Evolutionary conservation across 352 stramenopile genomes (phyloP).

Genomic region (Pythium utonaiense): DNA sequence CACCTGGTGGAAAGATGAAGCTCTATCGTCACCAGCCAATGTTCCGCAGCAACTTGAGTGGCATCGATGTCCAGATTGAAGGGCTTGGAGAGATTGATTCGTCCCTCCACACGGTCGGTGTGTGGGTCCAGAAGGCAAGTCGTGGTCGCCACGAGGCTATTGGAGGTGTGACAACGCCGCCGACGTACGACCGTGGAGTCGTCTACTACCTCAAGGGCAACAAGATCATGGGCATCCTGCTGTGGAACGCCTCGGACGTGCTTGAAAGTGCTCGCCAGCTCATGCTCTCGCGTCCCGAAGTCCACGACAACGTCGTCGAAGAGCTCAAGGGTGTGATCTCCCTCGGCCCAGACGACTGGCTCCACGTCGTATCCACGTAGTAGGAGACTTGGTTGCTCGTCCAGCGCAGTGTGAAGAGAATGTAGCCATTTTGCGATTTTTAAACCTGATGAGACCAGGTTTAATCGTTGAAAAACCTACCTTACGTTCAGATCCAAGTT

Average conservation of each 20-base stretch:
- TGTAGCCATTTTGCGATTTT: no score
- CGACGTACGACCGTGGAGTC: conserved; percentile 71
- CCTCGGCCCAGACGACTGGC: conserved; percentile 86
- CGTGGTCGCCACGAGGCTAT: background rate
- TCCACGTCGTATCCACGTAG: conserved; percentile 46
- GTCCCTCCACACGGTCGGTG: conserved; percentile 64
- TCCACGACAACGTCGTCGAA: conserved; percentile 68
- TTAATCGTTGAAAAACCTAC: no score
- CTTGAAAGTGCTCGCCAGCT: conserved; percentile 84
- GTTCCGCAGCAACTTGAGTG: conserved; percentile 77
- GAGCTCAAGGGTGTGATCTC: conserved; percentile 82
- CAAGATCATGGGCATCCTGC: conserved; percentile 87
- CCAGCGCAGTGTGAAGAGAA: background rate
- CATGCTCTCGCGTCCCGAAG: conserved; percentile 64
- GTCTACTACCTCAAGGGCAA: conserved; percentile 91
- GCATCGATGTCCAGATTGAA: conserved; percentile 76
- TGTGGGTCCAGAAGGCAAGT: conserved; percentile 69
- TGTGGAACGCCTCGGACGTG: conserved; percentile 88
- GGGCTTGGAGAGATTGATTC: conserved; percentile 85
- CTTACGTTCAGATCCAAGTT: no score
- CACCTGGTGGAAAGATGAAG: conserved; percentile 54
- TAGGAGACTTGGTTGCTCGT: no score
- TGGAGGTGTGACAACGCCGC: background rate
- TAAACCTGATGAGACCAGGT: no score
- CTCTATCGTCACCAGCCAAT: conserved; percentile 88